These are phyloP conservation scores for Sporothrix pseudoabietina DNA, from an alignment of 2,329 filamentous ascomycete species.

Conservation along the genomic window DNA sequence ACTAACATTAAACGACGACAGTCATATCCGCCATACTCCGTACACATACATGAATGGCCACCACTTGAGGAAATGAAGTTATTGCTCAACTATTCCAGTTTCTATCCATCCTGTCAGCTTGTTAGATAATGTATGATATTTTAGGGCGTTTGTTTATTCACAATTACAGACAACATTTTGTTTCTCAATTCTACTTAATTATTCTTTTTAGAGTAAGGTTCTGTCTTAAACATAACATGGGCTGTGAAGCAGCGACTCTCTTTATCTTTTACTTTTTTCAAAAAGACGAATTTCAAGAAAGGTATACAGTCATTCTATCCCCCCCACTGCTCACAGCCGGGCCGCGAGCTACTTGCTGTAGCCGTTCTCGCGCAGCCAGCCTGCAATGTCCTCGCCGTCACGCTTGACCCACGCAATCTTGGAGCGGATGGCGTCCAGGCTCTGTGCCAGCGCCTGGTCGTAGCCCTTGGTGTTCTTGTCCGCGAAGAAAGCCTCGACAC, in stretches of 20 bases:
- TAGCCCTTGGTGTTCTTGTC: conserved; percentile 81
- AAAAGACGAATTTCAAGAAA: neutral
- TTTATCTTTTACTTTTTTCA: no score
- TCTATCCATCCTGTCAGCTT: no score
- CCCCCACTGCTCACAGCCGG: neutral
- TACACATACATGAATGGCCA: neutral
- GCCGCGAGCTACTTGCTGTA: conserved; percentile 35
- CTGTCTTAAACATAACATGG: neutral
- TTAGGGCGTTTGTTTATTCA: no score
- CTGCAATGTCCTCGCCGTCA: conserved; percentile 70
- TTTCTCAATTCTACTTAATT: conserved; percentile 19
- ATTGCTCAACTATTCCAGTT: neutral
- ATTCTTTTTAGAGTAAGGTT: conserved; percentile 17
- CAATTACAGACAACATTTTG: neutral
- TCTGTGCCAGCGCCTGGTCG: conserved; percentile 87
- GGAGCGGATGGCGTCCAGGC: conserved; percentile 77
- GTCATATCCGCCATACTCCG: no score
- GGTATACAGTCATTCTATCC: neutral
- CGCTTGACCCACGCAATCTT: conserved; percentile 81
- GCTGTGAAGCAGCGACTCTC: neutral
- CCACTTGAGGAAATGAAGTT: neutral
- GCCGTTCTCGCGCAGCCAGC: conserved; percentile 44
- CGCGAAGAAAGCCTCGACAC: conserved; percentile 79
- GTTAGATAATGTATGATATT: no score
- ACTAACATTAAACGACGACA: neutral